A percentile compares a stretch with the other conserved stretches of the same genome.
Conservation (phyloP, 2,329 filamentous ascomycete species). For the Mariannaea elegans region DNA sequence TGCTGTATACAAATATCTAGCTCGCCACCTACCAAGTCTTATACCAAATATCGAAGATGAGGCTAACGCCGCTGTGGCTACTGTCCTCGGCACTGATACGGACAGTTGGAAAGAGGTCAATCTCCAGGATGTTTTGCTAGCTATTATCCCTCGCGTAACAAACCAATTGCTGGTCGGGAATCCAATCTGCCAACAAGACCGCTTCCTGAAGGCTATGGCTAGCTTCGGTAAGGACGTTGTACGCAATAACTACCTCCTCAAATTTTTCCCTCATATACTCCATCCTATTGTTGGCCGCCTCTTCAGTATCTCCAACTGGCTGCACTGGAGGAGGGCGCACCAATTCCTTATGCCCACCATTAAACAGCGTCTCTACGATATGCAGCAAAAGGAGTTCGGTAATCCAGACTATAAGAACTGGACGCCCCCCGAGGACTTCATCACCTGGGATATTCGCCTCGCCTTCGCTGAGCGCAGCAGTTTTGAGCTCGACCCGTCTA, state of each 20-base stretch:
- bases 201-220: slow-evolving; percentile 56
- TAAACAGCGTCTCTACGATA: slow-evolving; percentile 55
- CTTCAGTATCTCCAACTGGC: slow-evolving; percentile 54
- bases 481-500: slow-evolving; percentile 55
- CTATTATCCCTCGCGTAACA: slow-evolving; percentile 54
- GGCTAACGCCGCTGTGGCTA: slow-evolving; percentile 46
- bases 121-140: slow-evolving; percentile 55
- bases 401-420: slow-evolving; percentile 53
- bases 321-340: slow-evolving; percentile 56
- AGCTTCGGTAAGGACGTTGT: slow-evolving; percentile 60
- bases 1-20: slow-evolving; percentile 55
- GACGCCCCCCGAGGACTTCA: slow-evolving; percentile 62
- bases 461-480: slow-evolving; percentile 54
- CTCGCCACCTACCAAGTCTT: slow-evolving; percentile 49
- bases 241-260: slow-evolving; percentile 54
- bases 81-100: slow-evolving; percentile 47
- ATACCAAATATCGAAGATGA: slow-evolving; percentile 54
- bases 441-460: slow-evolving; percentile 66
- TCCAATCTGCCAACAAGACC: slow-evolving; percentile 50
- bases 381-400: slow-evolving; percentile 51
- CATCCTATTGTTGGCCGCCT: slow-evolving; percentile 60
- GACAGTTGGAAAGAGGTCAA: slow-evolving; percentile 51
- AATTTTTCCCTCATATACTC: slow-evolving; percentile 56
- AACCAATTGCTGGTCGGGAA: slow-evolving; percentile 56
- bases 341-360: slow-evolving; percentile 57